These are phyloP conservation scores for Conticribra weissflogii DNA, from an alignment of 108 stramenopile genomes.

Conservation along the genomic window DNA sequence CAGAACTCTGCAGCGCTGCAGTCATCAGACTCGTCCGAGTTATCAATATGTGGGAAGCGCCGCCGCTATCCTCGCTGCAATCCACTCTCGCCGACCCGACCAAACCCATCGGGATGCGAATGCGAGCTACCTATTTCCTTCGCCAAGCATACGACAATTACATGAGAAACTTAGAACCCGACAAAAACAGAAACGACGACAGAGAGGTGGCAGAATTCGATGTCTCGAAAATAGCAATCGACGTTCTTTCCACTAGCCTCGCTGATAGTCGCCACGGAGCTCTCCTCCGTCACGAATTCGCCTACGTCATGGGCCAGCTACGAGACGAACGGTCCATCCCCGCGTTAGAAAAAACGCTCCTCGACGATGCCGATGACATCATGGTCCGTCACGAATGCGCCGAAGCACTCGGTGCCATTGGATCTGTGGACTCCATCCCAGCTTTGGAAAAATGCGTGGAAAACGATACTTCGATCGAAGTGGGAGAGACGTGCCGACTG, in stretches of 20 bases:
- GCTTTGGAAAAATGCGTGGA: slow-evolving; percentile 49
- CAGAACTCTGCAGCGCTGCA: no score
- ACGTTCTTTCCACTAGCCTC: slow-evolving; percentile 57
- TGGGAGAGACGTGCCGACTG: slow-evolving; percentile 90
- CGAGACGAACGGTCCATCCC: slow-evolving; percentile 65
- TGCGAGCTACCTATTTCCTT: slow-evolving; percentile 87
- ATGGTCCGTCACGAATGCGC: slow-evolving; percentile 99
- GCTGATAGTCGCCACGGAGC: slow-evolving; percentile 68
- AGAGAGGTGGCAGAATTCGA: not conserved
- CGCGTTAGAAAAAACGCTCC: slow-evolving; percentile 56
- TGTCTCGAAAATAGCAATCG: slow-evolving; percentile 38
- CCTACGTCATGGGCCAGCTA: slow-evolving; percentile 98
- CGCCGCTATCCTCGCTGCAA: slow-evolving; percentile 53
- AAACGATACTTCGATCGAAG: slow-evolving; percentile 69
- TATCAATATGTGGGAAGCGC: slow-evolving; percentile 20
- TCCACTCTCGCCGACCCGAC: slow-evolving; percentile 47
- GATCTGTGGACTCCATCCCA: slow-evolving; percentile 41
- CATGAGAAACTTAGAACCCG: not conserved
- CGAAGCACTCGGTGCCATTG: slow-evolving; percentile 91
- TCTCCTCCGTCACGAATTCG: slow-evolving; percentile 96
- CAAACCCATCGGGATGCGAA: slow-evolving; percentile 82
- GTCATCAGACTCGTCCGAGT: no score
- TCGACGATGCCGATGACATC: slow-evolving; percentile 69
- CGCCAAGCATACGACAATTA: slow-evolving; percentile 43
- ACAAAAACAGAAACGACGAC: not conserved